Evolutionary conservation across 345 rosid species (phyloP), one percentile per base, ranked within the genome.

Genomic region (Psidium friedrichsthalianum): DNA sequence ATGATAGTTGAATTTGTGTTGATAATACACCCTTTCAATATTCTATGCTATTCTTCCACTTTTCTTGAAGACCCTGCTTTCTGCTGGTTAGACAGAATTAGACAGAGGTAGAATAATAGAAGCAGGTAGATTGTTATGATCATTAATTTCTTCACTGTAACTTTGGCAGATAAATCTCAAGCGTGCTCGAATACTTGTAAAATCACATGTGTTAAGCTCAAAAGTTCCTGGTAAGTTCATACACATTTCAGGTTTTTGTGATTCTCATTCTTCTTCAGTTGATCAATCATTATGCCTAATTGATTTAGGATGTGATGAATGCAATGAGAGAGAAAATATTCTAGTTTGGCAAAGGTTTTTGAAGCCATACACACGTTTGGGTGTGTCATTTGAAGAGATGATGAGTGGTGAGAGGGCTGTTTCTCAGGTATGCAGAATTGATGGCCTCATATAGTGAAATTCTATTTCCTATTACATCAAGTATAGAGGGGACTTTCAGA

Each of bases 171-270:
- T 97, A 88, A 97, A 97, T 92, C 92, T 95, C 85, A 97, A 97
- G 94, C 98, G 99, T 88, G 98, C 97, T 85, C 97, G 97, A 82
- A 87, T 94, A 57, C 90, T 97, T 85, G 95, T 92, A 81, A 90
- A 94, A 82, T 93, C 99, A 82, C 97, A 95, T 88, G 92, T 97
- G 82, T 51, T 86, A 86, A 84, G 87, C 85, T 90, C 94, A 29
- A 58, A 69, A 69, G 95, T 95, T 83, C 94, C 92, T 59, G 98
- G 98, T 95, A 89, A 89, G 36, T 69, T 69, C 22, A 69, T 69
- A 36, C 25, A 9, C 42, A 36, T 69, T 69, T 57, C 83, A 58
- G 74, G 44, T 51, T 87, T 16, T 69, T 69, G 80, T 36, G 47
- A 36, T 69, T 36, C 25, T 69, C 47, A 69, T 69, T 69, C 47